A percentile compares a stretch with the other conserved stretches of the same genome.
phyloP scores from a whole-genome alignment of 2,329 filamentous ascomycete genomes.

The Eurotiales sp. region DNA sequence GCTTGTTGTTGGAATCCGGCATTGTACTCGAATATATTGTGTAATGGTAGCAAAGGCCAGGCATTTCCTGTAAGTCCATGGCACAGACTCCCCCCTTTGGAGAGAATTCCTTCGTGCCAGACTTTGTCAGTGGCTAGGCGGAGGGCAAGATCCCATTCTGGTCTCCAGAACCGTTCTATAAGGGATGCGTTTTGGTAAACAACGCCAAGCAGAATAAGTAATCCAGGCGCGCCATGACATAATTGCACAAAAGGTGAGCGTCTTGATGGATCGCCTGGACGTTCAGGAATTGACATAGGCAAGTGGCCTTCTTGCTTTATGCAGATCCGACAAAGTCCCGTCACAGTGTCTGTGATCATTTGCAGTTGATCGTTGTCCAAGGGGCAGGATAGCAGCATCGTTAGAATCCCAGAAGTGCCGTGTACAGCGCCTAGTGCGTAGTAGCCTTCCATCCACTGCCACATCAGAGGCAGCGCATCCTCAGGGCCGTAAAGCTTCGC shows the following conservation, averaged over 20 bases:
- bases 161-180: conserved; percentile 30
- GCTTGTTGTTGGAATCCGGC: not conserved
- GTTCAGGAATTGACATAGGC: conserved; percentile 33
- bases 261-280: conserved; percentile 16
- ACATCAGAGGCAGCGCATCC: conserved; percentile 38
- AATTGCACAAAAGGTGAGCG: conserved; percentile 36
- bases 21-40: conserved; percentile 35
- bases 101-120: conserved; percentile 41
- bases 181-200: conserved; percentile 28
- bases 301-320: conserved; percentile 35
- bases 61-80: conserved; percentile 42
- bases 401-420: conserved; percentile 34
- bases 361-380: conserved; percentile 23
- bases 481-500: conserved; percentile 26
- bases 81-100: conserved; percentile 40
- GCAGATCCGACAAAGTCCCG: conserved; percentile 32
- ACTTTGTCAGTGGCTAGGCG: conserved; percentile 30
- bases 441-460: conserved; percentile 34
- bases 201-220: conserved; percentile 33
- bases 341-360: conserved; percentile 35
- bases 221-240: conserved; percentile 39
- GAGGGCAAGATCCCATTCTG: conserved; percentile 36
- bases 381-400: conserved; percentile 33
- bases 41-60: conserved; percentile 36
- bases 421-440: conserved; percentile 32